Base-by-base conservation (phyloP, 148 eudicot genomes). In the Vaccinium vitisidaea region DNA sequence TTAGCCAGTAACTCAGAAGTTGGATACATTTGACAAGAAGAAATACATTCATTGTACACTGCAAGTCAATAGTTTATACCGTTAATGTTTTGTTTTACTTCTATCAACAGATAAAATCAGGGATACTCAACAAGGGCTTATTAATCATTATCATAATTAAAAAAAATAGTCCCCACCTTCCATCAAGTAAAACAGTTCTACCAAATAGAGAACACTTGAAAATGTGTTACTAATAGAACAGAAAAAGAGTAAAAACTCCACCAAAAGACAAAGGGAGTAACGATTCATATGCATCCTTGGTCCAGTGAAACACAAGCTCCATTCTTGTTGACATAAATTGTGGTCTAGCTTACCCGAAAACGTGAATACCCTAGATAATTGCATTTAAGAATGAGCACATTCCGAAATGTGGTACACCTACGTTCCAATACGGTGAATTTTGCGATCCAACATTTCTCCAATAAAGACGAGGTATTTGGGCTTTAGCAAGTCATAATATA, bases 11-110 rank as follows among this genome's bases (percentile, higher is more conserved):
- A 13, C 56, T 21, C 7, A 54, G n/a, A 36, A 74, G 69, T 21
- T 83, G 48, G n/a, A 36, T 54, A 7, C 14, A 82, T 56, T 49
- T 46, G 80, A 27, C 79, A 43, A 56, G 59, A 53, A 74, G 84
- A 81, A 80, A 27, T 23, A 46, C 48, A 80, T 27, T 49, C 48
- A 80, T 27, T 49, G 27, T 27, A 56, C 16, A 74, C 74, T 81
- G 18, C 43, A 36, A 12, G 43, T 27, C 23, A 61, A 39, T 7
- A 58, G 65, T 21, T 12, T 30, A 25, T 63, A 25, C 8, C 4
- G 5, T 15, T 1, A 16, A 55, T 32, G 36, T 32, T 32, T 32
- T 39, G 83, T 81, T 63, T 27, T 18, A 46, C 65, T 46, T 25
- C 8, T 52, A 50, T 27, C 77, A n/a, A 82, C 36, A 30, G 6